Conservation (phyloP, 2,329 filamentous ascomycete species). For the Didymella segeticola region DNA sequence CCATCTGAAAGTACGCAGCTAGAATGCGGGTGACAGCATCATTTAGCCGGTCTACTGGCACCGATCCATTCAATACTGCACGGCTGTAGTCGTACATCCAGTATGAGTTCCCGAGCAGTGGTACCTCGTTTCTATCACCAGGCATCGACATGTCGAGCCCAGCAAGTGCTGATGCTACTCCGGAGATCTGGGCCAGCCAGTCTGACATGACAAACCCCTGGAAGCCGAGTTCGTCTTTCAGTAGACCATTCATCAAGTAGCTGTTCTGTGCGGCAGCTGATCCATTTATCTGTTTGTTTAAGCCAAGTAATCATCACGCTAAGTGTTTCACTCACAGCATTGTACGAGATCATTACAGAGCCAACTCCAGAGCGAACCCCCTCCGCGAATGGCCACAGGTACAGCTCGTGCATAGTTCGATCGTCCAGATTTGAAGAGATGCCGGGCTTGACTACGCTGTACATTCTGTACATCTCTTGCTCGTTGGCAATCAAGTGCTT, state of each 20-base stretch:
- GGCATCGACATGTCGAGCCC: constrained; percentile 86
- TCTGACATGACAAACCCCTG: constrained; percentile 89
- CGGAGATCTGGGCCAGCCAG: constrained; percentile 84
- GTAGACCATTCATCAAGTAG: constrained; percentile 80
- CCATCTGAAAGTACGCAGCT: constrained; percentile 78
- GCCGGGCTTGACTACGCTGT: constrained; percentile 44
- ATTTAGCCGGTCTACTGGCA: constrained; percentile 81
- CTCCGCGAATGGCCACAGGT: constrained; percentile 86
- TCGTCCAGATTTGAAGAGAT: constrained; percentile 72
- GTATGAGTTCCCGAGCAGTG: constrained; percentile 55
- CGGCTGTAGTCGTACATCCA: constrained; percentile 79
- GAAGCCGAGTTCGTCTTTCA: constrained; percentile 87
- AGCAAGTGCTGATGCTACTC: constrained; percentile 78
- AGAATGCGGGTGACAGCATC: constrained; percentile 89
- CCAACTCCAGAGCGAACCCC: constrained; percentile 78
- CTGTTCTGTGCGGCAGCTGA: constrained; percentile 73
- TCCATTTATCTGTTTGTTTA: constrained; percentile 49
- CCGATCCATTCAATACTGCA: constrained; percentile 79
- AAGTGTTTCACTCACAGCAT: constrained; percentile 44
- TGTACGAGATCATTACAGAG: constrained; percentile 83
- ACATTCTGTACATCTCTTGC: constrained; percentile 64
- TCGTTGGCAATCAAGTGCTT: constrained; percentile 78
- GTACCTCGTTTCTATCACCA: constrained; percentile 66
- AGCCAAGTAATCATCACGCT: not conserved
- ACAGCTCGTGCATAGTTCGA: constrained; percentile 77